Conservation (phyloP, 2,329 filamentous ascomycete species). For the Daldinia sp. region DNA sequence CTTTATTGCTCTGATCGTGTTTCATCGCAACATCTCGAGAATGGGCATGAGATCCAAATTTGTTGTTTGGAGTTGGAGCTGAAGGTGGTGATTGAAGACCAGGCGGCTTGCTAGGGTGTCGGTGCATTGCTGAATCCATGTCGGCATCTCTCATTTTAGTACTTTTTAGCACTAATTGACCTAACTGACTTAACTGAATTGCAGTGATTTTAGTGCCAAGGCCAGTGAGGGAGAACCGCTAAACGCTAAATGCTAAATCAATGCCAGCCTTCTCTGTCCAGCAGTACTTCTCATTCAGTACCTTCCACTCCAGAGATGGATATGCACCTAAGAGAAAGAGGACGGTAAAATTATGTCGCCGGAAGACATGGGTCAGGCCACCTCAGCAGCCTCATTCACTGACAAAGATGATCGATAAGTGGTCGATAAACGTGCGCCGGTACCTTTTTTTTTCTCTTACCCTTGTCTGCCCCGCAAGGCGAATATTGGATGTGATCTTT, state of each 20-base stretch:
- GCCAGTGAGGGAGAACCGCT: slow-evolving; percentile 25
- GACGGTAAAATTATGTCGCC: slow-evolving; percentile 44
- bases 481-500: not conserved
- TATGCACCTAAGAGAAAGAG: slow-evolving; percentile 15
- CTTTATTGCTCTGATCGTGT: slow-evolving; percentile 50
- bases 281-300: too few species aligned
- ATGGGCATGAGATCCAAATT: slow-evolving; percentile 28
- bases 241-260: slow-evolving; percentile 22
- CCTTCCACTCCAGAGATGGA: not conserved
- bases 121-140: slow-evolving; percentile 37
- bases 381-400: slow-evolving; percentile 42
- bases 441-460: slow-evolving; percentile 15
- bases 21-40: slow-evolving; percentile 53
- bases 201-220: slow-evolving; percentile 24
- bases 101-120: slow-evolving; percentile 34
- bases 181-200: too few species aligned
- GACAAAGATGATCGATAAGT: slow-evolving; percentile 27
- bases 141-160: slow-evolving; percentile 42
- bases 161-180: slow-evolving; percentile 32
- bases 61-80: slow-evolving; percentile 31
- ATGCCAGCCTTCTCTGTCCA: slow-evolving; percentile 15
- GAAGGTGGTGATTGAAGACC: slow-evolving; percentile 32
- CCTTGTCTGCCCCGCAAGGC: slow-evolving; percentile 30
- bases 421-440: slow-evolving; percentile 19
- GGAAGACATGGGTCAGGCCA: slow-evolving; percentile 45